Conservation (phyloP, 2,329 filamentous ascomycete genomes). For the Coleophoma eucalyptorum region DNA sequence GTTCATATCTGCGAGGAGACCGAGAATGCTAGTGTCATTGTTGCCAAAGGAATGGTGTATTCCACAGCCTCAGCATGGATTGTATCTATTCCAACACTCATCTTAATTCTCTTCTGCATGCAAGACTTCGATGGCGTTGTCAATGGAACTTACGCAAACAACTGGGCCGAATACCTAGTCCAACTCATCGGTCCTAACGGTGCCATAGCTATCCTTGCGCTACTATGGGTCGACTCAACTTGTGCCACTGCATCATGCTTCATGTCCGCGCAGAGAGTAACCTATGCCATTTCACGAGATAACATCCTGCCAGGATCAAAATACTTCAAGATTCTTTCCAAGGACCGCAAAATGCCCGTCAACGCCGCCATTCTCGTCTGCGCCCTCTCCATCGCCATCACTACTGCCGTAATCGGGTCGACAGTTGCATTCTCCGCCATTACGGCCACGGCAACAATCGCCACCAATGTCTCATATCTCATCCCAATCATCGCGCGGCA, state of each 20-base stretch:
- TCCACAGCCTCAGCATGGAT: conserved; percentile 31
- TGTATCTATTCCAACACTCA: conserved; percentile 32
- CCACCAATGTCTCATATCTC: conserved; percentile 33
- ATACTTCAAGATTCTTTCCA: conserved; percentile 29
- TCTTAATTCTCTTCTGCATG: conserved; percentile 35
- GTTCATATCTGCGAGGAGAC: conserved; percentile 35
- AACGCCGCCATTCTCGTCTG: conserved; percentile 31
- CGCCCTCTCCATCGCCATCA: conserved; percentile 27
- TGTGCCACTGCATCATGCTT: conserved; percentile 32
- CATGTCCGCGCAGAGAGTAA: conserved; percentile 35
- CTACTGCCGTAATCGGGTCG: conserved; percentile 31
- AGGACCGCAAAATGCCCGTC: conserved; percentile 28
- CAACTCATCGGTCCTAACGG: conserved; percentile 31
- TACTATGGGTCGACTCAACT: conserved; percentile 34
- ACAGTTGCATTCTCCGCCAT: conserved; percentile 33
- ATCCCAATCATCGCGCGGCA: conserved; percentile 34
- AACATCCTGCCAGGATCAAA: conserved; percentile 32
- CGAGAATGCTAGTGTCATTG: conserved; percentile 29
- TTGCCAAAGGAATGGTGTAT: conserved; percentile 35
- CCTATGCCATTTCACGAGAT: conserved; percentile 35
- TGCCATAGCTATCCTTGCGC: conserved; percentile 29
- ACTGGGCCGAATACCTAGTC: conserved; percentile 35
- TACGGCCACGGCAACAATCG: conserved; percentile 33
- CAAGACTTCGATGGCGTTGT: conserved; percentile 35
- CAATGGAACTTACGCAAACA: conserved; percentile 30